Base-by-base conservation (phyloP, 805 yeast genomes). In the Hanseniaspora meyeri region DNA sequence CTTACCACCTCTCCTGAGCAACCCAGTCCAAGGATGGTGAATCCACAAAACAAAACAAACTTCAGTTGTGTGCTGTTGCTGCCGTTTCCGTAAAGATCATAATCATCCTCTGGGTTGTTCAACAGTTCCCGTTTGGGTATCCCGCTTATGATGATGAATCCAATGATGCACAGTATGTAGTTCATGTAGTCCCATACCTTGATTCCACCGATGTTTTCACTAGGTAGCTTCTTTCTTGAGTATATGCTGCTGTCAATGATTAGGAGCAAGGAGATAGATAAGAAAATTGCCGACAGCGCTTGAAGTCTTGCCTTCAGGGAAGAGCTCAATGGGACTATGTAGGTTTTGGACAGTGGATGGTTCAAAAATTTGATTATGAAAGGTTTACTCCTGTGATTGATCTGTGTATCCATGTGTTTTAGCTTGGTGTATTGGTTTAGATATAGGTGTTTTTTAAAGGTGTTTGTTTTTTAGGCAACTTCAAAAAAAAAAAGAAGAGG, bases 21-120 rank as follows among this genome's bases (percentile, higher is more conserved):
- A 0, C 98, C 97, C 56, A 96, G 93, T 0, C 97, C 96, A 57
- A 93, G 75, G 49, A 91, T 74, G 4, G 96, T 85, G 68, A 93
- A 93, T 9, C 99, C 99, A 63, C 88, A 73, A 67, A 93, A 93
- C 55, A 93, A 74, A 16, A 95, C 83, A 39, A 90, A 82, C 63
- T 96, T 78, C 16, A 97, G 97, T 60, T 90, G 95, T 95, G 97
- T 90, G 42, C 40, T 24, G 19, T 43, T 51, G 27, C 16, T 39
- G 11, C 29, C 38, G 19, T 14, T n/a, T 12, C 39, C 49, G 24
- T 24, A 27, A 90, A 87, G 54, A 86, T 83, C 14, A 78, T 66
- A 53, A n/a, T 42, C 46, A 32, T 53, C 51, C 40, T 38, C 40
- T 67, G 49, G 69, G 59, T 11, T 45, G 16, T 34, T 39, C 42